These are phyloP conservation scores for Cercophora newfieldiana DNA, from an alignment of 495 filamentous ascomycete species.

Conservation along the genomic window DNA sequence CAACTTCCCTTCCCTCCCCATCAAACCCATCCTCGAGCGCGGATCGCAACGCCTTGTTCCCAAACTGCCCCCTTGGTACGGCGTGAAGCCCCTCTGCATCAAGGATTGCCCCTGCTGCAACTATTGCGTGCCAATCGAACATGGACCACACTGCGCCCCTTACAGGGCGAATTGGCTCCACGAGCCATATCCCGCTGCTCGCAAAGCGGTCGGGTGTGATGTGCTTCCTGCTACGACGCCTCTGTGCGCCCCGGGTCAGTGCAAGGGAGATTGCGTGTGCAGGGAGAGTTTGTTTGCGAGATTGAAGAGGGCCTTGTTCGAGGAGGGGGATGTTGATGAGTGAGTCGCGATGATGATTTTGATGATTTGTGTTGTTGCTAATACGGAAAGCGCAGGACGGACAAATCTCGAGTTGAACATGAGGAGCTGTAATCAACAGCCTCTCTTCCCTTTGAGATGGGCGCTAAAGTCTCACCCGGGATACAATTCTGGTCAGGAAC, in stretches of 20 bases:
- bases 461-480: too few relatives aligned
- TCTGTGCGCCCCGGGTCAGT: neutral
- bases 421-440: too few relatives aligned
- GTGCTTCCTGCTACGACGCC: neutral
- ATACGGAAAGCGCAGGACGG: too few relatives aligned
- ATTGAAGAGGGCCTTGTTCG: neutral
- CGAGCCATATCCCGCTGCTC: neutral
- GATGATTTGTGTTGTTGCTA: too few relatives aligned
- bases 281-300: neutral
- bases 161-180: neutral
- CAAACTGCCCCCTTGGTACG: conserved; percentile 1
- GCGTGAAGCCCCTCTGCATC: neutral
- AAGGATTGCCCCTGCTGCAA: neutral
- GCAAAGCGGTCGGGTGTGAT: neutral
- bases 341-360: too few relatives aligned
- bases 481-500: too few relatives aligned
- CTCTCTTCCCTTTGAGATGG: too few relatives aligned
- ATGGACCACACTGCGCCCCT: neutral
- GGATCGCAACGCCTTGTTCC: neutral
- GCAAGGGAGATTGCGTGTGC: neutral
- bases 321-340: neutral
- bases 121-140: neutral
- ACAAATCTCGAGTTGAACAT: too few relatives aligned
- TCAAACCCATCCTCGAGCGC: too few relatives aligned
- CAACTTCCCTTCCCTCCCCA: neutral